Base-by-base conservation (phyloP, 768 basidiomycete genomes). In the Agaricus sinodeliciosus region DNA sequence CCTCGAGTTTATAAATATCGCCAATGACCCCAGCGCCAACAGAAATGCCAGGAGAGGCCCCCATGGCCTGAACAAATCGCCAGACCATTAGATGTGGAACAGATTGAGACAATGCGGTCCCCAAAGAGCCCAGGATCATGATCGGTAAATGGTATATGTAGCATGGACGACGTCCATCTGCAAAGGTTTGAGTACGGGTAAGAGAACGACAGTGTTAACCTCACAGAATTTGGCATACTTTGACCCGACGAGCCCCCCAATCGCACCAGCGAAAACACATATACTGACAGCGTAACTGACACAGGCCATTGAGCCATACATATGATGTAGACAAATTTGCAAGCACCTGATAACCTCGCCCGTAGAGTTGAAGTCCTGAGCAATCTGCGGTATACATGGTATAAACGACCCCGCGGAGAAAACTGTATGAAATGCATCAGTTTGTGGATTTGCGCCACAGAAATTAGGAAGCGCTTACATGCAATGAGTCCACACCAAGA, bases 11-110 rank as follows among this genome's bases (percentile, higher is more conserved):
- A 62, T 85, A 86, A 4, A 87, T 81, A 58, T 87, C 85, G 0
- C 81, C 81, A 18, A 86, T 81, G 4, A 81, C 76, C 1, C 77
- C 85, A 1, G 75, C 74, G 13, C 76, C 87, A 51, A 78, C 72
- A 22, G 76, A 78, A 63, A 73, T 62, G 3, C 73, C 79, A 15
- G 77, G 77, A 3, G 82, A 77, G 3, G 80, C 72, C 13, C 87
- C 87, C 43, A 85, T 71, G 0, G 82, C 82, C 60, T 90, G 87
- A 0, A 88, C 55, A 36, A 83, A 75, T 4, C 88, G 72, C 70
- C 80, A 84, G 15, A 77, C 65, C 59, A 90, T 72, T 3, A 91
- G 67, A 12, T 69, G 60, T 0, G 67, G 66, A 6, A 83, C 64
- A 36, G 60, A 72, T 0, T 60, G 59, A 0, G 84, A 73, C 0